These are phyloP conservation scores for Sugiyamaella paludigena DNA, from an alignment of 1,139 yeast species.

Conservation along the genomic window DNA sequence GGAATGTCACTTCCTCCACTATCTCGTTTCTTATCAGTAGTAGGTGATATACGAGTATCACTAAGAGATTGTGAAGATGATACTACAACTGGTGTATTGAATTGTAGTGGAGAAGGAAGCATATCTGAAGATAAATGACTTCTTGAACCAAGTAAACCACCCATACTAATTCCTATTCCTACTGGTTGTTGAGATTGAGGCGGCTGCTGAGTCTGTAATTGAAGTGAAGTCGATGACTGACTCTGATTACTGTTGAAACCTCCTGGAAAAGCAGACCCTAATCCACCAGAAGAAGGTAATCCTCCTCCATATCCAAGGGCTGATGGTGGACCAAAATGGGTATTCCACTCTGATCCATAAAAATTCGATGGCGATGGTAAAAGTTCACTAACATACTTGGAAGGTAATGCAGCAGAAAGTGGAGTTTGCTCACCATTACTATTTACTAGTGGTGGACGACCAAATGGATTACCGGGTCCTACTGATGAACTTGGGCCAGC, in stretches of 20 bases:
- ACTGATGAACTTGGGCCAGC: constrained; percentile 17
- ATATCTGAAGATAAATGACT: constrained; percentile 27
- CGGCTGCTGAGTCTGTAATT: constrained; percentile 5
- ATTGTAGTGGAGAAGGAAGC: constrained; percentile 38
- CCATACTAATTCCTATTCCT: constrained; percentile 20
- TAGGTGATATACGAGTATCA: constrained; percentile 17
- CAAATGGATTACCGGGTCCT: constrained; percentile 39
- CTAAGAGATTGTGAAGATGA: constrained; percentile 23
- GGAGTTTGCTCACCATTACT: constrained; percentile 42
- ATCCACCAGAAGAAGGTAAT: constrained; percentile 11
- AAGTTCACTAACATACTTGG: constrained; percentile 40
- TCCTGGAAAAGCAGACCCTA: constrained; percentile 13
- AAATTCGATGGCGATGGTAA: constrained; percentile 44
- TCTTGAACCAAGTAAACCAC: constrained; percentile 13
- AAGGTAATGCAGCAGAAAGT: constrained; percentile 41
- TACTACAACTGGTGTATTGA: constrained; percentile 32
- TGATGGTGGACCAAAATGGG: constrained; percentile 27
- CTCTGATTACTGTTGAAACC: not conserved
- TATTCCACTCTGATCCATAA: constrained; percentile 39
- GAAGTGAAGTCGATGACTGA: not conserved
- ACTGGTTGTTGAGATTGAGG: constrained; percentile 11
- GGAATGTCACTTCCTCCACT: constrained; percentile 1
- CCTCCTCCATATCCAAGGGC: constrained; percentile 18
- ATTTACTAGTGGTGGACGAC: constrained; percentile 31
- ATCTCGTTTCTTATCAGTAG: constrained; percentile 11